Conservation (phyloP, 441 rosid species). For the Biscutella laevigata region DNA sequence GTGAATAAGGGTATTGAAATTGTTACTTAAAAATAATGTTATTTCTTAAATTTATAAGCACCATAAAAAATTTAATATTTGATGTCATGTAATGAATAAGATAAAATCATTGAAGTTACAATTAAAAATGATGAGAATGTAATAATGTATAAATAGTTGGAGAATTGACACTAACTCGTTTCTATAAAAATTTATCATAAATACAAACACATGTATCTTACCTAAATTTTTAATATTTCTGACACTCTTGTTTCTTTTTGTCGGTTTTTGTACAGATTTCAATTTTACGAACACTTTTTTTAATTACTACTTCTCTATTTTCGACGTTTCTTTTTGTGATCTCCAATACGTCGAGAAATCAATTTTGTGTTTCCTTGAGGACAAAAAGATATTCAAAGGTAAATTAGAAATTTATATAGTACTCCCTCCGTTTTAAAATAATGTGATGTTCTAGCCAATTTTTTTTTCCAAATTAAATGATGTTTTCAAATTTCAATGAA, state of each 20-base stretch:
- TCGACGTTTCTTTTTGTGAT: constrained; percentile 28
- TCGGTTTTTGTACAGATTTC: constrained; percentile 14
- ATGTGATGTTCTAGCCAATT: no score
- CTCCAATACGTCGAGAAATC: constrained; percentile 23
- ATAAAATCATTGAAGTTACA: not conserved
- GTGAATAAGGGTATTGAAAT: no score
- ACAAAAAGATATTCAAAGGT: not conserved
- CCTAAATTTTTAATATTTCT: constrained; percentile 20
- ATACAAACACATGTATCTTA: constrained; percentile 9
- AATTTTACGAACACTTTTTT: not conserved
- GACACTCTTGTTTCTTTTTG: constrained; percentile 27
- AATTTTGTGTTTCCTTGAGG: constrained; percentile 12
- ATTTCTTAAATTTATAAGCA: not conserved
- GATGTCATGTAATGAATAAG: not conserved
- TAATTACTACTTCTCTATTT: constrained; percentile 12
- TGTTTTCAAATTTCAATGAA: no score
- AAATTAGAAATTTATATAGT: not conserved
- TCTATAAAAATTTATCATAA: constrained; percentile 10
- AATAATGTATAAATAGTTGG: not conserved
- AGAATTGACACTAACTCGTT: not conserved
- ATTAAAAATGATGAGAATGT: not conserved
- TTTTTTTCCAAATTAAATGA: no score
- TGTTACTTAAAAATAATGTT: no score
- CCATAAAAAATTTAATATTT: not conserved
- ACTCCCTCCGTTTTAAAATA: no score